phyloP scores from a whole-genome alignment of 106 monocot genomes.

The Dendrobium officinale region DNA sequence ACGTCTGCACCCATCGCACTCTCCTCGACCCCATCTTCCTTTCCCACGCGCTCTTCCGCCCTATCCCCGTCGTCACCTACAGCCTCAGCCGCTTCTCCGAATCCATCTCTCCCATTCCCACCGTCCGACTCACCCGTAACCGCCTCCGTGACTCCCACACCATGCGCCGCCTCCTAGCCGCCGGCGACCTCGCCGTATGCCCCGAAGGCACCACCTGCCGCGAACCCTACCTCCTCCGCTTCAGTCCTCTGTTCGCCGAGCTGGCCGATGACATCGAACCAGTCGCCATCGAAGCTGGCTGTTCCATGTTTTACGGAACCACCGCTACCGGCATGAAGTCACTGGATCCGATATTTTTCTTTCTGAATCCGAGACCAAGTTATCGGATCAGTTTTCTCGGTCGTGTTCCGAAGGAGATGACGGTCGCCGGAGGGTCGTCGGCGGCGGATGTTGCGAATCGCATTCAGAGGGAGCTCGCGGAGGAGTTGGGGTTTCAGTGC shows the following conservation, averaged over 20 bases:
- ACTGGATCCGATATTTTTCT: slow-evolving; percentile 47
- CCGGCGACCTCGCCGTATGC: slow-evolving; percentile 75
- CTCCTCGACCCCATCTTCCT: slow-evolving; percentile 70
- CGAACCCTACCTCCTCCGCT: slow-evolving; percentile 49
- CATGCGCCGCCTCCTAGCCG: slow-evolving; percentile 32
- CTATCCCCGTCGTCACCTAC: slow-evolving; percentile 77
- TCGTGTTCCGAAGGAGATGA: slow-evolving; percentile 1
- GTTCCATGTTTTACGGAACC: slow-evolving; percentile 45
- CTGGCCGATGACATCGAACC: slow-evolving; percentile 28
- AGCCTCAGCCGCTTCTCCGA: slow-evolving; percentile 75
- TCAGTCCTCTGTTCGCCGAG: slow-evolving; percentile 56
- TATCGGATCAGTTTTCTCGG: slow-evolving; percentile 15
- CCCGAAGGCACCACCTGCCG: slow-evolving; percentile 84
- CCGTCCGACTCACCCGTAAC: slow-evolving; percentile 59
- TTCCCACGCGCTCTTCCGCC: slow-evolving; percentile 21
- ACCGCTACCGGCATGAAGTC: slow-evolving; percentile 39
- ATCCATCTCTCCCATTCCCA: slow-evolving; percentile 52
- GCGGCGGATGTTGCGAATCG: slow-evolving; percentile 29
- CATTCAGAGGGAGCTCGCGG: slow-evolving; percentile 26
- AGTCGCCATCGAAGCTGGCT: slow-evolving; percentile 27
- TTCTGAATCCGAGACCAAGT: slow-evolving; percentile 45
- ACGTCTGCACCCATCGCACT: slow-evolving; percentile 71
- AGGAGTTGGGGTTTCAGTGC: slow-evolving; percentile 31
- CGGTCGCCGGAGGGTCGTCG: background rate
- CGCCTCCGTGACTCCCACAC: slow-evolving; percentile 34